phyloP scores from a whole-genome alignment of 2,329 filamentous ascomycete genomes.

The Teratosphaeriaceae sp. region DNA sequence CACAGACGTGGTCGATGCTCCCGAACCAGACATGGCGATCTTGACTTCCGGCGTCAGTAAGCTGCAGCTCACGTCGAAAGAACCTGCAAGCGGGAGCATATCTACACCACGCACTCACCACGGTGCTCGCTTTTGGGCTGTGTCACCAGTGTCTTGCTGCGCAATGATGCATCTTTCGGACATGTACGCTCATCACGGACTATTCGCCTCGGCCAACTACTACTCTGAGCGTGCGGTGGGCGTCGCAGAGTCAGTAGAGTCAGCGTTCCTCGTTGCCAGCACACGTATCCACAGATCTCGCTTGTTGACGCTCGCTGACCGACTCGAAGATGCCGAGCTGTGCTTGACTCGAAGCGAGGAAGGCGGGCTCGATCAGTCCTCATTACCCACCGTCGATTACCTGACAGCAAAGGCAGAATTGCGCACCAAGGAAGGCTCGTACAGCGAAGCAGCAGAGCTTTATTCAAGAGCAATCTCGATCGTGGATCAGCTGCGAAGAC shows the following conservation, averaged over 20 bases:
- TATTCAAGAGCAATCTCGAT: not conserved
- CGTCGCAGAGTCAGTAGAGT: conserved; percentile 50
- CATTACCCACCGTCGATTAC: conserved; percentile 12
- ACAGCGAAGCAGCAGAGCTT: conserved; percentile 13
- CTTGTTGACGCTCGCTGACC: conserved; percentile 18
- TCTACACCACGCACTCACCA: conserved; percentile 38
- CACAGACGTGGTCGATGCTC: not conserved
- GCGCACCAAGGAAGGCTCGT: conserved; percentile 14
- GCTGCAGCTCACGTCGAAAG: conserved; percentile 28
- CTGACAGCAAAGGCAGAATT: conserved; percentile 17
- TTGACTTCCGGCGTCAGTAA: conserved; percentile 26
- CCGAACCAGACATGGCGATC: conserved; percentile 6
- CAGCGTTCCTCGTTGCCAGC: conserved; percentile 12
- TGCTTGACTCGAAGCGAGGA: conserved; percentile 15
- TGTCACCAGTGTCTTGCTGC: conserved; percentile 67
- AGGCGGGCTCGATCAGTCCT: not conserved
- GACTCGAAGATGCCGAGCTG: conserved; percentile 25
- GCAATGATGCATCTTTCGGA: conserved; percentile 67
- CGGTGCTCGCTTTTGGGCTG: conserved; percentile 69
- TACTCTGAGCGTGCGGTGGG: conserved; percentile 80
- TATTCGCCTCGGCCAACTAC: conserved; percentile 82
- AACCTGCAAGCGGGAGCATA: conserved; percentile 14
- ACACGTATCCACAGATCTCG: conserved; percentile 17
- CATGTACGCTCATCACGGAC: conserved; percentile 75
- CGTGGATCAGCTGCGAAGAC: not conserved